phyloP scores from a whole-genome alignment of 75 land plant species.

The Selaginella moellendorffii region DNA sequence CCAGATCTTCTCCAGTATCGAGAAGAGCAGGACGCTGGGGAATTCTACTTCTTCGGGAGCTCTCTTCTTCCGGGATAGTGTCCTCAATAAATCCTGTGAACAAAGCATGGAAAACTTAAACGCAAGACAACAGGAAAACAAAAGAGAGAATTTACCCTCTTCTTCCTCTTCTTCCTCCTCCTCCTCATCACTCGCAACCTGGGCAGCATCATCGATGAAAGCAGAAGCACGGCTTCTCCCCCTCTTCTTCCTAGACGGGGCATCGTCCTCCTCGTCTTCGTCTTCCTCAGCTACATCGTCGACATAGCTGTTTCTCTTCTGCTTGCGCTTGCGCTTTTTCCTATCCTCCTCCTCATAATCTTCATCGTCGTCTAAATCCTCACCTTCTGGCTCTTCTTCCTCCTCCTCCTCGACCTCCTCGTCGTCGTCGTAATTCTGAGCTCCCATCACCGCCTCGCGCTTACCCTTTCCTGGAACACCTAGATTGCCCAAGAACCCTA shows the following conservation, averaged over 20 bases:
- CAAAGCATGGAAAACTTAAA: too few relatives aligned
- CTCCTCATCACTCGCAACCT: slow-evolving; percentile 71
- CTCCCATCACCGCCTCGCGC: too few relatives aligned
- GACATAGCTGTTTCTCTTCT: slow-evolving; percentile 30
- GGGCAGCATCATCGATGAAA: slow-evolving; percentile 45
- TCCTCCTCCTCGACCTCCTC: slow-evolving; percentile 62
- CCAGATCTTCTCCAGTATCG: slow-evolving; percentile 57
- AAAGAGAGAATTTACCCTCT: too few relatives aligned
- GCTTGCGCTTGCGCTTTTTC: slow-evolving; percentile 8
- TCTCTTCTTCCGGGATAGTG: slow-evolving; percentile 43
- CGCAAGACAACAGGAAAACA: too few relatives aligned
- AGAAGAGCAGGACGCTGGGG: slow-evolving; percentile 53
- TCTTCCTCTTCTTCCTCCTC: slow-evolving; percentile 93
- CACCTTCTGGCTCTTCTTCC: slow-evolving; percentile 51
- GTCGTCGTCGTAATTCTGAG: slow-evolving; percentile 16
- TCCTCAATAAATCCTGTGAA: neutral
- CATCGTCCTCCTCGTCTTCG: slow-evolving; percentile 28
- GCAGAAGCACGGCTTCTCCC: slow-evolving; percentile 15
- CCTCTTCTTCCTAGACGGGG: slow-evolving; percentile 17
- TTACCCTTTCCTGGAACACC: too few relatives aligned
- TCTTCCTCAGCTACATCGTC: slow-evolving; percentile 45
- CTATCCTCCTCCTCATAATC: slow-evolving; percentile 18
- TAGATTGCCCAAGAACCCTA: too few relatives aligned
- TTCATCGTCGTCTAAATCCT: slow-evolving; percentile 35
- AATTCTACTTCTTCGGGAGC: slow-evolving; percentile 26